Evolutionary conservation across 805 yeast genomes (phyloP), one percentile per base, ranked within the genome.

Genomic region (Starmerella apis): DNA sequence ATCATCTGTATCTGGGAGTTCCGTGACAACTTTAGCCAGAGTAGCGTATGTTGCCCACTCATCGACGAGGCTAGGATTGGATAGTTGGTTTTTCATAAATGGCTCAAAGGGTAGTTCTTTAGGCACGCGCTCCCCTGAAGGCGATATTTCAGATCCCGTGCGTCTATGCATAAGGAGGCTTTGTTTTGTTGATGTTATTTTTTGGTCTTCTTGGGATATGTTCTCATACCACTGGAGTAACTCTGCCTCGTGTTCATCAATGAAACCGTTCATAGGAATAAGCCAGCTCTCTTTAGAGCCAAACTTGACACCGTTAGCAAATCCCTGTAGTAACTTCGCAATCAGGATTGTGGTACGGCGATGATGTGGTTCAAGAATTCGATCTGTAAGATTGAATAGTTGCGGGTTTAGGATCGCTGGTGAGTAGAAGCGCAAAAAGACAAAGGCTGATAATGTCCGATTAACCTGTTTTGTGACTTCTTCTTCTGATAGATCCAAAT

Each of bases 381-480:
- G 71, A 46, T 76, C 73, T 0, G 86, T 77, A 45, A 92, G 69
- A 53, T 80, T 79, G 63, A 86, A 87, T 44, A 88, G 65, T 59
- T 86, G 86, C 0, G 98, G 98, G 60, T 86, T 88, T 61, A 92
- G 67, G 25, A 90, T 76, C 0, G 95, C 95, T 0, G 98, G 97
- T 59, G 96, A 87, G 56, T 87, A 76, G 64, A 81, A 85, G 52
- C 96, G 70, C 52, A 90, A 67, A 63, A 90, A 92, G 11, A 90
- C 68, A 59, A 92, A 84, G 0, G 95, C 87, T 19, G 92, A 76
- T 28, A 88, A 68, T 45, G 94, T 83, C 60, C 87, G 82, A 51
- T 82, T 69, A 0, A 86, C 74, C 10, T 51, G 49, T 7, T 46
- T 52, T 1, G 35, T 35, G 3, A 33, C 6, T 16, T 28, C 24